Evolutionary conservation across 768 basidiomycete species (phyloP), one percentile per base, ranked within the genome.

Genomic region (Hypholoma fasciculare): DNA sequence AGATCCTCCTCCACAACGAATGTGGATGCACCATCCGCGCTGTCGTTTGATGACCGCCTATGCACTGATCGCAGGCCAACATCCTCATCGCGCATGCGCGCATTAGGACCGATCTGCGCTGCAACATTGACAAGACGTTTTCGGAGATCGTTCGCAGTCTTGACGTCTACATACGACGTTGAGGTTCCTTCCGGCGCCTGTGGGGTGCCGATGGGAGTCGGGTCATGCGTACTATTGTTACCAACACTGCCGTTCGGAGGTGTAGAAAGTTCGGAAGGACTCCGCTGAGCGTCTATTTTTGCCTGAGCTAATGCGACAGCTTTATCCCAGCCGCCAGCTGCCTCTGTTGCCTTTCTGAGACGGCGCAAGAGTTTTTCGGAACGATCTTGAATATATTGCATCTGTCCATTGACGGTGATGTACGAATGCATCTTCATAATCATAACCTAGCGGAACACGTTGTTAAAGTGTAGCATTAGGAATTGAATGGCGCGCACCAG

Each of bases 371-470:
- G 63, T 14, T 63, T 61, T 42, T 81, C 68, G 0, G 83, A 78
- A 53, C 86, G 80, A 36, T 78, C 71, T 16, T 76, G 68, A 12
- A 82, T 74, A 7, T 73, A 70, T 58, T 89, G 83, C 19, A 97
- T 84, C 64, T 92, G 86, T 5, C 96, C 94, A 67, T 98, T 98
- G 43, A 89, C 83, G 19, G 88, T 82, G 71, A 91, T 84, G 73
- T 98, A 99, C 4, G 94, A 97, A 71, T 99, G 96, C 80, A 96
- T 89, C 74, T 97, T 92, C 93, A 95, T 95, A 64, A 94, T 83
- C 87, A 95, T 88, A 58, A 88, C 84, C 84, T 88, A 51, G 7
- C 36, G 16, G 46, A 27, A 27, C 40, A 16, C 49, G 50, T 39
- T 19, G 50, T 39, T 19, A 42, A 57, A 19, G 19, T n/a, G 7